A percentile compares a stretch with the other conserved stretches of the same genome.
Conservation (phyloP, 2,329 filamentous ascomycete genomes). For the Saccharata proteae region DNA sequence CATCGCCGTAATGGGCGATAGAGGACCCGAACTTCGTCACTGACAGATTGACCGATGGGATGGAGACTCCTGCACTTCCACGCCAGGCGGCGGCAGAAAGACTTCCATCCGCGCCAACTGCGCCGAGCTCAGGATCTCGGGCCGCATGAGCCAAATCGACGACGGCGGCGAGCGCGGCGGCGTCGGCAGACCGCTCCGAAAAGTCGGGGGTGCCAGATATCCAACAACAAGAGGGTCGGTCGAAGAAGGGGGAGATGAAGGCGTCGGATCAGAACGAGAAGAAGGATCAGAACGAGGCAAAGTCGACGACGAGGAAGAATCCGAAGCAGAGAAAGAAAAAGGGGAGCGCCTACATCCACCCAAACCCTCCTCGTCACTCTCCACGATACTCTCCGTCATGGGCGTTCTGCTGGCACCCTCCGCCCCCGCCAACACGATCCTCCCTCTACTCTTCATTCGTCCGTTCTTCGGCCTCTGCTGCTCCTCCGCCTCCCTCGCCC, state of each 20-base stretch:
- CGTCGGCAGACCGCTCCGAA: conserved; percentile 8
- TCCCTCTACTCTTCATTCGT: conserved; percentile 58
- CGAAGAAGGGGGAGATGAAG: conserved; percentile 2
- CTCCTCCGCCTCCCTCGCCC: conserved; percentile 52
- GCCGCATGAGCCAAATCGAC: not conserved
- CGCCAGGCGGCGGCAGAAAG: too few species aligned
- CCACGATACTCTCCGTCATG: conserved; percentile 54
- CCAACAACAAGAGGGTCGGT: not conserved
- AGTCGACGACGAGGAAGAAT: not conserved
- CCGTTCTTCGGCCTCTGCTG: conserved; percentile 18
- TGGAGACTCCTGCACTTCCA: too few species aligned
- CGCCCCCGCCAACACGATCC: conserved; percentile 53
- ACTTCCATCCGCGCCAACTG: too few species aligned
- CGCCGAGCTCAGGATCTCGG: too few species aligned
- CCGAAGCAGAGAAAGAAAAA: too few species aligned
- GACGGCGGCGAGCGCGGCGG: conserved; percentile 6
- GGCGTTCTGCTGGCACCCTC: conserved; percentile 37
- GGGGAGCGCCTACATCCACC: conserved; percentile 61
- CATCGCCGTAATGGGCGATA: too few species aligned
- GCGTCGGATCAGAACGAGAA: conserved; percentile 1
- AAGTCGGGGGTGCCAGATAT: not conserved
- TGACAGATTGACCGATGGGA: too few species aligned
- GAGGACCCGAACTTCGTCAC: too few species aligned
- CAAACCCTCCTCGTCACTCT: conserved; percentile 77
- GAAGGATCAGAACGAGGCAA: conserved; percentile 1